These are phyloP conservation scores for Chiua sp. DNA, from an alignment of 1,284 basidiomycete genomes.

Conservation along the genomic window DNA sequence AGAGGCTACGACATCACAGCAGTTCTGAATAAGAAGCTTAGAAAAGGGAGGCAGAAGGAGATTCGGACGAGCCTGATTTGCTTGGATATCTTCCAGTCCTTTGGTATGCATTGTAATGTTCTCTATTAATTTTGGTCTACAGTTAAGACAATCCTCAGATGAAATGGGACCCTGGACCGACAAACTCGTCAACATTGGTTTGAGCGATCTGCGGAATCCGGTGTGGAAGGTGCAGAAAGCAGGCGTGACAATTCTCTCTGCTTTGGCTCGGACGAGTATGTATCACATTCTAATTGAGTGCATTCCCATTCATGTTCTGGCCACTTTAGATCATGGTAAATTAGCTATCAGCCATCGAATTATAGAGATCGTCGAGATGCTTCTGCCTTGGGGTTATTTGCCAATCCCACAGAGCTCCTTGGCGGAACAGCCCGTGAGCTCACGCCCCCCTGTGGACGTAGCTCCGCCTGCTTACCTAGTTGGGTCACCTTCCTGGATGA, in stretches of 20 bases:
- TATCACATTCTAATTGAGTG: neutral
- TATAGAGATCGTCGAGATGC: slow-evolving; percentile 21
- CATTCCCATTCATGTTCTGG: neutral
- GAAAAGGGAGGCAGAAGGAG: slow-evolving; percentile 20
- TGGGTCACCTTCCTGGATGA: slow-evolving; percentile 25
- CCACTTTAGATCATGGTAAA: slow-evolving; percentile 21
- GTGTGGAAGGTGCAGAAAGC: slow-evolving; percentile 29
- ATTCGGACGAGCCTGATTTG: slow-evolving; percentile 28
- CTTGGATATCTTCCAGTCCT: slow-evolving; percentile 25
- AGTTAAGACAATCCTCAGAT: slow-evolving; percentile 7
- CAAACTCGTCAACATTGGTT: slow-evolving; percentile 18
- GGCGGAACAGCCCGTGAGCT: too few relatives aligned
- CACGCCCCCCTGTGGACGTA: too few relatives aligned
- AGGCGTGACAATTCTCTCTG: slow-evolving; percentile 29
- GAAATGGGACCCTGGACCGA: slow-evolving; percentile 3
- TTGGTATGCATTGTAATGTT: slow-evolving; percentile 14
- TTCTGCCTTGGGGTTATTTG: slow-evolving; percentile 15
- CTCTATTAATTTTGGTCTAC: neutral
- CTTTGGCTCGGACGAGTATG: slow-evolving; percentile 27
- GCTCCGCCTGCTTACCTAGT: too few relatives aligned
- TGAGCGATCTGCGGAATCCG: slow-evolving; percentile 5
- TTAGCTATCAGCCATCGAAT: slow-evolving; percentile 12
- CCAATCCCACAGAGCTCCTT: too few relatives aligned
- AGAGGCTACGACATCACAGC: slow-evolving; percentile 14
- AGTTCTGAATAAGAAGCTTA: slow-evolving; percentile 23